A percentile compares a stretch with the other conserved stretches of the same genome.
Conservation (phyloP, 2,329 filamentous ascomycete species). For the Aspergillus sp. region DNA sequence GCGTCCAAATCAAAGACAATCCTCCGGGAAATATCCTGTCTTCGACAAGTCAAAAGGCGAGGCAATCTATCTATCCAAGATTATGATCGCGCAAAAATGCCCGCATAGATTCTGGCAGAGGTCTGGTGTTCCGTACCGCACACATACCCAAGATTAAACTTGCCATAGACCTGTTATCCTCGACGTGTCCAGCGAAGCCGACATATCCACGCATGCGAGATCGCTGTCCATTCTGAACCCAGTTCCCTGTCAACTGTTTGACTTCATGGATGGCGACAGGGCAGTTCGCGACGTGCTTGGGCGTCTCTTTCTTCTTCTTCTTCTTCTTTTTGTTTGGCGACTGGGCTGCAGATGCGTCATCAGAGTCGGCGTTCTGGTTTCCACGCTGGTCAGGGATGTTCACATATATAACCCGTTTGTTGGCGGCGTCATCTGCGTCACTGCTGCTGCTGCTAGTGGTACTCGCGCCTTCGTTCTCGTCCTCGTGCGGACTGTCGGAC, state of each 20-base stretch:
- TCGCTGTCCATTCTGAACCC: not conserved
- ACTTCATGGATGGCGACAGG: slow-evolving; percentile 13
- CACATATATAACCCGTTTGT: not conserved
- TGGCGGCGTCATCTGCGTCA: not conserved
- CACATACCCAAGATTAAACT: slow-evolving; percentile 17
- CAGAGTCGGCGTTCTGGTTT: not conserved
- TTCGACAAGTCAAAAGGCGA: not conserved
- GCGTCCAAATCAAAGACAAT: not conserved
- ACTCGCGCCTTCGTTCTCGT: not conserved
- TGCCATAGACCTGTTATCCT: slow-evolving; percentile 14
- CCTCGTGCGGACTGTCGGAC: not conserved
- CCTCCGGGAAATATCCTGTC: not conserved
- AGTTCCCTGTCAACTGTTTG: not conserved
- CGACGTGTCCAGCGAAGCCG: slow-evolving; percentile 15
- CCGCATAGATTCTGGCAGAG: not conserved
- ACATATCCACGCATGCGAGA: slow-evolving; percentile 5
- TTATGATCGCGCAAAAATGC: not conserved
- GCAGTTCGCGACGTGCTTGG: slow-evolving; percentile 1
- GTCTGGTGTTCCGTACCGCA: not conserved
- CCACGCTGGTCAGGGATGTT: not conserved
- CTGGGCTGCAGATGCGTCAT: not conserved
- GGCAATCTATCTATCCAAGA: not conserved
- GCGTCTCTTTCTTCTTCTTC: not conserved
- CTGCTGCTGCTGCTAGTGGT: not conserved
- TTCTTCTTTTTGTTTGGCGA: not conserved